Percentiles rank a stretch among this genome's conserved stretches.
Conservation (phyloP, 495 filamentous ascomycete genomes). For the Aspergillus conjunctus region DNA sequence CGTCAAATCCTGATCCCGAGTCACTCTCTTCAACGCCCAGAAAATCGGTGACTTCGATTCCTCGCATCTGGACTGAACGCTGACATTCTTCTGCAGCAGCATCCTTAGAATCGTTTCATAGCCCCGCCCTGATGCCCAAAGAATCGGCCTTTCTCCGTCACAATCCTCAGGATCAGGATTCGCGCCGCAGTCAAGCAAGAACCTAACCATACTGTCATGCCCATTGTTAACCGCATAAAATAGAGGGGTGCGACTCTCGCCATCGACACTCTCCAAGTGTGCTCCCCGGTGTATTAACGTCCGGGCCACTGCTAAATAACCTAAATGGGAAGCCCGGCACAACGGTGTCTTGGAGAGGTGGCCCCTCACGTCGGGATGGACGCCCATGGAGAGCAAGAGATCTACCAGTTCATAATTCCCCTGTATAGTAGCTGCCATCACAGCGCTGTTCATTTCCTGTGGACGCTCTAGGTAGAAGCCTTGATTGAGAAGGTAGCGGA, state of each 20-base stretch:
- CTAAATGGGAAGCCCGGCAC: too few species aligned
- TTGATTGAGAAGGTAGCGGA: too few species aligned
- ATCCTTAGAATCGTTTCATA: neutral
- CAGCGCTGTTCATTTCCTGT: too few species aligned
- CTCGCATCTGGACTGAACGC: neutral
- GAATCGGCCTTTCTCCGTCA: neutral
- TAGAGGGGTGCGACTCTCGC: neutral
- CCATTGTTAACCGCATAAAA: neutral
- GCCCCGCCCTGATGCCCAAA: neutral
- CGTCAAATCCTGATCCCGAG: too few species aligned
- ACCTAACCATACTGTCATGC: neutral
- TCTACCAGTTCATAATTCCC: too few species aligned
- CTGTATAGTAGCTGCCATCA: too few species aligned
- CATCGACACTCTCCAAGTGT: neutral
- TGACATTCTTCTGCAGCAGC: neutral
- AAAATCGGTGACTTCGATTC: neutral
- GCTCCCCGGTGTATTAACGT: too few species aligned
- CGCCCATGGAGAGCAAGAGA: too few species aligned
- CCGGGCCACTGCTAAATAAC: too few species aligned
- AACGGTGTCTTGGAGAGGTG: too few species aligned
- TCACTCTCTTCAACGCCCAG: neutral
- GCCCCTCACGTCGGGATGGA: too few species aligned
- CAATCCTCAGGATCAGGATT: neutral
- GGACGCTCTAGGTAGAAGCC: too few species aligned
- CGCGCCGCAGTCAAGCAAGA: neutral